Evolutionary conservation across 1,284 basidiomycete genomes (phyloP).

Genomic region (Neotropicomus parvogracilis): DNA sequence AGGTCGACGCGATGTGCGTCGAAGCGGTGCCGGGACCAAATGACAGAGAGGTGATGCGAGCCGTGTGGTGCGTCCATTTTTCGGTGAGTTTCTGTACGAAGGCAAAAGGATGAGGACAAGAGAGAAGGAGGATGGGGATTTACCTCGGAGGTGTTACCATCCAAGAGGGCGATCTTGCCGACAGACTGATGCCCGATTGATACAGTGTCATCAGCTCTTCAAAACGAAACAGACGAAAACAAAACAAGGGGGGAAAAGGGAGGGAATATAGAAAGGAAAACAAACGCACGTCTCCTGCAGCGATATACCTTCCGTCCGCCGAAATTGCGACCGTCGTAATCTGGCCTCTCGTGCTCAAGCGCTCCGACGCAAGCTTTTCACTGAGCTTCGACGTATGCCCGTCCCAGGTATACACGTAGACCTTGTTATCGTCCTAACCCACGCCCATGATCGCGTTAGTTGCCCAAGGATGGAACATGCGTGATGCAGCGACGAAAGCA

Average conservation of each 20-base stretch:
- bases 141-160: slow-evolving; percentile 61
- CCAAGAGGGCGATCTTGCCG: slow-evolving; percentile 79
- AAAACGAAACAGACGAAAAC: background rate
- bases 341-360: slow-evolving; percentile 55
- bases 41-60: slow-evolving; percentile 73
- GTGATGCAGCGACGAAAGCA: background rate
- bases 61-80: slow-evolving; percentile 88
- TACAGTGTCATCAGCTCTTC: slow-evolving; percentile 3
- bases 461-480: background rate
- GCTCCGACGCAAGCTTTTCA: slow-evolving; percentile 59
- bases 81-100: slow-evolving; percentile 16
- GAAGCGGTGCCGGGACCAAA: slow-evolving; percentile 33
- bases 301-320: slow-evolving; percentile 70
- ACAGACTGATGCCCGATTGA: slow-evolving; percentile 40
- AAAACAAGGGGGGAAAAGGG: background rate
- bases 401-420: slow-evolving; percentile 71
- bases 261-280: background rate
- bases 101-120: background rate
- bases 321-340: slow-evolving; percentile 83
- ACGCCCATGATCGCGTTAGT: no score
- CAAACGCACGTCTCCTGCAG: slow-evolving; percentile 71
- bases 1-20: no score
- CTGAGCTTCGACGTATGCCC: slow-evolving; percentile 48
- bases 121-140: background rate
- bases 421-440: slow-evolving; percentile 61